Percentiles rank a stretch among this genome's conserved stretches.
phyloP scores from a whole-genome alignment of 1,139 yeast genomes.

The Arxiozyma bovina region DNA sequence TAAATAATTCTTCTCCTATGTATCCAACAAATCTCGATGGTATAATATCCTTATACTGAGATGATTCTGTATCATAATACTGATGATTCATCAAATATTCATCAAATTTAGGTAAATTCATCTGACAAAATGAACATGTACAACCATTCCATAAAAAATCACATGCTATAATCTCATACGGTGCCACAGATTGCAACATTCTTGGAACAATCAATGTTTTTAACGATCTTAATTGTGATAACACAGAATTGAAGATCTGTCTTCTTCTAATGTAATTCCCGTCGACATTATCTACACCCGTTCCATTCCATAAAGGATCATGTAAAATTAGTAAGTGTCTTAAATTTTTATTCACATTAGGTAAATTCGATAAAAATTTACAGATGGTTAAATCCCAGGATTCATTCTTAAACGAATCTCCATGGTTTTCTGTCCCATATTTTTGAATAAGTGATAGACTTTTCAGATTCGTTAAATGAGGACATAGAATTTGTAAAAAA shows the following conservation, averaged over 20 bases:
- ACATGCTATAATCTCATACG: constrained; percentile 63
- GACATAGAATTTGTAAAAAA: constrained; percentile 33
- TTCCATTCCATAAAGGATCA: constrained; percentile 42
- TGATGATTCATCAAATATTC: constrained; percentile 53
- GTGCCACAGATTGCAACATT: constrained; percentile 47
- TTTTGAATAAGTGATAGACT: constrained; percentile 43
- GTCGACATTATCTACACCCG: constrained; percentile 51
- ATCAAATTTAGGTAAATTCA: constrained; percentile 45
- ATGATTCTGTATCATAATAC: constrained; percentile 40
- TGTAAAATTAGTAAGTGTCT: constrained; percentile 42
- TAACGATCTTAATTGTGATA: constrained; percentile 40
- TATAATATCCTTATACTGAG: constrained; percentile 49
- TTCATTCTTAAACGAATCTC: constrained; percentile 46
- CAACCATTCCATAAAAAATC: constrained; percentile 73
- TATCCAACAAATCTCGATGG: constrained; percentile 49
- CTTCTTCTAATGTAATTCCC: constrained; percentile 60
- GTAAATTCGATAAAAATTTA: constrained; percentile 37
- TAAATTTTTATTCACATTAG: constrained; percentile 29
- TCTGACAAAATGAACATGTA: constrained; percentile 47
- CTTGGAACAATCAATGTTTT: constrained; percentile 47
- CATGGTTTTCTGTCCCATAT: constrained; percentile 29
- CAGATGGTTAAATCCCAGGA: constrained; percentile 46
- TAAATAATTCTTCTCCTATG: constrained; percentile 39
- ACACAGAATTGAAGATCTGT: constrained; percentile 38
- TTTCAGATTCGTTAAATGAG: constrained; percentile 26